These are phyloP conservation scores for Penicillium daleae DNA, from an alignment of 495 filamentous ascomycete species.

Conservation along the genomic window DNA sequence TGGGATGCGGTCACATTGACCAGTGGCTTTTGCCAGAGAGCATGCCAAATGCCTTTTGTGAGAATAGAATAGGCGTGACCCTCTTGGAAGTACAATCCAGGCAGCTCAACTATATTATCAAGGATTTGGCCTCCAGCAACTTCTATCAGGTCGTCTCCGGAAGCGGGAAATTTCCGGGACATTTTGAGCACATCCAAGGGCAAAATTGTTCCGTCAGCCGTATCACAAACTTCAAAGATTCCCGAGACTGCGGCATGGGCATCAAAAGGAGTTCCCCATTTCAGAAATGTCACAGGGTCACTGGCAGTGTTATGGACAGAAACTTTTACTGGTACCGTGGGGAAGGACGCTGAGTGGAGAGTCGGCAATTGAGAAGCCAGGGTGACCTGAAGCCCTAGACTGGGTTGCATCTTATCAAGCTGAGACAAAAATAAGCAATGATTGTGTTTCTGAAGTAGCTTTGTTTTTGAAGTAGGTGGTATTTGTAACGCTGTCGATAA, in stretches of 20 bases:
- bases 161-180: conserved; percentile 48
- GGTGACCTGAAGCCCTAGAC: conserved; percentile 27
- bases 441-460: background rate
- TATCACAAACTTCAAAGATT: conserved; percentile 47
- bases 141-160: conserved; percentile 45
- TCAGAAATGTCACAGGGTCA: conserved; percentile 49
- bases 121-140: conserved; percentile 34
- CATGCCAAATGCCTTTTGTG: conserved; percentile 38
- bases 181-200: conserved; percentile 47
- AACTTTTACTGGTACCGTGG: conserved; percentile 27
- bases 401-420: conserved; percentile 9
- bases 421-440: background rate
- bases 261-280: conserved; percentile 56
- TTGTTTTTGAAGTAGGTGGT: no score
- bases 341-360: conserved; percentile 22
- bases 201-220: conserved; percentile 33
- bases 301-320: conserved; percentile 48
- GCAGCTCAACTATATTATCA: conserved; percentile 20
- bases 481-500: no score
- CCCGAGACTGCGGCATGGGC: conserved; percentile 48
- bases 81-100: conserved; percentile 20
- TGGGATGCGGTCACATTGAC: conserved; percentile 28
- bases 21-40: conserved; percentile 31
- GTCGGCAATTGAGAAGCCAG: conserved; percentile 19
- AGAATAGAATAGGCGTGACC: conserved; percentile 35